Evolutionary conservation across 805 yeast genomes (phyloP), one percentile per base, ranked within the genome.

Genomic region (Grigorovia transvaalensis): DNA sequence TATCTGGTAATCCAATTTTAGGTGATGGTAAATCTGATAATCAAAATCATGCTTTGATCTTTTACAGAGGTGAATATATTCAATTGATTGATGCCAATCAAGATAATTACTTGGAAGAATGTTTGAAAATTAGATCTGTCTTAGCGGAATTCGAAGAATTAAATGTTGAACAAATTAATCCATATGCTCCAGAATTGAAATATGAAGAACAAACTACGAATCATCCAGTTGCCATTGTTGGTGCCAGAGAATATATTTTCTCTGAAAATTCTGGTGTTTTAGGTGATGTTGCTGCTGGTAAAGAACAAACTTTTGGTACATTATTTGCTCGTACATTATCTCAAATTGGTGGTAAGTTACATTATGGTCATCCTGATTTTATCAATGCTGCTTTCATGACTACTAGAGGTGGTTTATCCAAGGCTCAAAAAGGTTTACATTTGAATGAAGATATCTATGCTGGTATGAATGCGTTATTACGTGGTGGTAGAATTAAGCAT

Each of bases 11-110:
- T 65, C 91, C 95, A 57, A 84, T 85, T 63, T 71, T 85, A 61
- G 95, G 95, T 72, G 95, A 85, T 70, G 95, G 95, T 71, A 85
- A 85, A 68, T 84, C 91, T 53, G 95, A 85, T 74, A 85, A 85
- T 66, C 95, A 85, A 68, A 85, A 85, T 67, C 90, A 85, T 70
- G 80, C 93, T 47, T 65, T 85, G 54, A 82, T 85, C 53, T 85
- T 85, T 70, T 77, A 84, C 68, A 78, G 95, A 71, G 95, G 95
- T 72, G 95, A 85, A 69, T 85, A 85, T 68, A 77, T 85, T 59
- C 91, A 85, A 70, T 76, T 85, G 71, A 81, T 85, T 59, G 95
- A 85, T 77, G 90, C 95, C 50, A 85, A 85, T 66, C 95, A 85
- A 71, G 95, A 85, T 69, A 85, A 85, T 72, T 85, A 85, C 63